Conservation (phyloP, 139 green algal species). For the Ostreobium quekettii region DNA sequence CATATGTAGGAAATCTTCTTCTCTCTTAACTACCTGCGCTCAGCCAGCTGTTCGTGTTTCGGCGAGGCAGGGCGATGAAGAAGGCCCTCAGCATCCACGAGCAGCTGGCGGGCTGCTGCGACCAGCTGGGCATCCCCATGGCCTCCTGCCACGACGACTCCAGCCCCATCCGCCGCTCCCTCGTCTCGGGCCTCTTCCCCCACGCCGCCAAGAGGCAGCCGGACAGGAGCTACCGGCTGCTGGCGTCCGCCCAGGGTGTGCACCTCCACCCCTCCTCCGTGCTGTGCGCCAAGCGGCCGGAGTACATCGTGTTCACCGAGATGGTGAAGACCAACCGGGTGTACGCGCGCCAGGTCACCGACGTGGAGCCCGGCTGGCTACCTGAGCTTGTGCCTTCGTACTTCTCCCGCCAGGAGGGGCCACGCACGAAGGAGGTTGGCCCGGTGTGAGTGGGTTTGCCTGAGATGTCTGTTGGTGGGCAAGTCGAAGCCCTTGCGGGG, state of each 20-base stretch:
- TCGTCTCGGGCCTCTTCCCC: conserved; percentile 67
- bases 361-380: conserved; percentile 65
- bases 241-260: conserved; percentile 58
- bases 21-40: not conserved
- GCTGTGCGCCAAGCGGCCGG: conserved; percentile 39
- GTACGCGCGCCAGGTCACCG: conserved; percentile 56
- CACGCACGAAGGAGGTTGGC: too few species aligned
- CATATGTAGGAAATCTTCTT: conserved; percentile 2
- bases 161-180: conserved; percentile 37
- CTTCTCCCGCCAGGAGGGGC: too few species aligned
- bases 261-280: conserved; percentile 75
- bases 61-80: conserved; percentile 37
- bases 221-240: conserved; percentile 62
- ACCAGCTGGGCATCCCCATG: conserved; percentile 35
- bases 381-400: conserved; percentile 63
- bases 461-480: too few species aligned
- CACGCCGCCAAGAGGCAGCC: conserved; percentile 59
- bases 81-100: conserved; percentile 65
- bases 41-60: not conserved
- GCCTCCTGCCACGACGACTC: conserved; percentile 42
- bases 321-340: conserved; percentile 60
- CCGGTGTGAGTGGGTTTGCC: too few species aligned
- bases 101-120: conserved; percentile 55
- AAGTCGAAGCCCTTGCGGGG: too few species aligned
- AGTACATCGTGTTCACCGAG: conserved; percentile 77